Evolutionary conservation across 2,329 filamentous ascomycete genomes (phyloP), one percentile per base, ranked within the genome.

Genomic region (Botrytis paeoniae): DNA sequence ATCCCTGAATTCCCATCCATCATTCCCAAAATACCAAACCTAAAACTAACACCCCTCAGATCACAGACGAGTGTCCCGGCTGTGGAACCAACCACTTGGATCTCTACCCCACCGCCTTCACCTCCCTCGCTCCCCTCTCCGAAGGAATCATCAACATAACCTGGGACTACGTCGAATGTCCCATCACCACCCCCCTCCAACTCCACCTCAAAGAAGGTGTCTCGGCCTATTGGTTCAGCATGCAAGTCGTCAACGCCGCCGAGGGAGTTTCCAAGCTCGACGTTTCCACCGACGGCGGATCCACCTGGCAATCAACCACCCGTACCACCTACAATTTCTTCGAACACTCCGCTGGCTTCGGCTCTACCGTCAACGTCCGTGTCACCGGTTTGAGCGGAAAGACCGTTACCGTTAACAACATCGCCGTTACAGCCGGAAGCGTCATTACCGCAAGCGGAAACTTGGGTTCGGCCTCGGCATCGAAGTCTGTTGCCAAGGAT

Each of bases 191-290:
- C 0, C 84, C 86, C 1, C 80, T 89, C 16, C 76, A 82, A 63
- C 82, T 89, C 37, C 84, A 85, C 80, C 87, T 87, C 81, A 88
- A 89, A 79, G 82, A 83, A 35, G 85, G 85, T 37, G 84, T 85
- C 5, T 86, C 84, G 7, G 78, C 81, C 43, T 84, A 85, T 80
- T 88, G 86, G 86, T 89, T 89, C 82, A 85, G 84, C 65, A 89
- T 89, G 84, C 90, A 92, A 80, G 89, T 91, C 61, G 84, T 90
- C 77, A 91, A 91, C 81, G 82, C 87, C 77, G 90, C 89, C 79
- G 83, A 87, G 74, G 84, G 85, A 25, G 85, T 91, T 59, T 77
- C 83, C 70, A 84, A 82, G 75, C 83, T 92, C 37, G 89, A 91
- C 76, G 89, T 91, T 73, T 89, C 86, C 73, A 88, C 84, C 29